Percentiles rank a stretch among this genome's conserved stretches.
These are phyloP conservation scores for Echeveria elegans DNA, from an alignment of 164 flowering plant genomes.

Conservation along the genomic window DNA sequence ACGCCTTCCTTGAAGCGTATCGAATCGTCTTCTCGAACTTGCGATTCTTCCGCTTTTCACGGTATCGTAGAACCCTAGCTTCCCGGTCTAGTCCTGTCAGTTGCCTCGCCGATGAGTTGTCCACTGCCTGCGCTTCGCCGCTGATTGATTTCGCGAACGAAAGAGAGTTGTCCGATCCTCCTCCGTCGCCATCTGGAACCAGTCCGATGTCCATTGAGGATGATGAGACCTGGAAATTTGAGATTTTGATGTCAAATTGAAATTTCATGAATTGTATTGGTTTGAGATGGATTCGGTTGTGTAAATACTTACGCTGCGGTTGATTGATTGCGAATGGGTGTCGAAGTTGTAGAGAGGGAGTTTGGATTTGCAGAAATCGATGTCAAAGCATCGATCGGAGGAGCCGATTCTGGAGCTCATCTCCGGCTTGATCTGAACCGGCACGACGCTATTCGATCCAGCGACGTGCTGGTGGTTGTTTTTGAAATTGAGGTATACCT, in stretches of 20 bases:
- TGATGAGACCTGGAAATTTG: constrained; percentile 29
- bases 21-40: constrained; percentile 56
- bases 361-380: constrained; percentile 3
- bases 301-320: constrained; percentile 12
- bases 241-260: no score
- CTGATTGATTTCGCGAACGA: constrained; percentile 11
- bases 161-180: constrained; percentile 23
- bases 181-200: constrained; percentile 42
- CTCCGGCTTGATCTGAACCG: constrained; percentile 4
- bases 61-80: constrained; percentile 48
- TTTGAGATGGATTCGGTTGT: neutral
- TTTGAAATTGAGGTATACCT: constrained; percentile 5
- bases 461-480: neutral
- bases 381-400: neutral
- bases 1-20: constrained; percentile 54
- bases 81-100: constrained; percentile 38
- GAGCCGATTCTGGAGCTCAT: neutral
- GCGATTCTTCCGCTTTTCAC: constrained; percentile 52
- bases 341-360: neutral
- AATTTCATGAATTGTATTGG: neutral
- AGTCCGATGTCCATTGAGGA: constrained; percentile 43
- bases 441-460: constrained; percentile 2
- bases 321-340: neutral
- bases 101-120: constrained; percentile 14
- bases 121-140: constrained; percentile 7